Evolutionary conservation across 176 grass and related monocot genomes (phyloP).

Genomic region (Aegilops tauschii): DNA sequence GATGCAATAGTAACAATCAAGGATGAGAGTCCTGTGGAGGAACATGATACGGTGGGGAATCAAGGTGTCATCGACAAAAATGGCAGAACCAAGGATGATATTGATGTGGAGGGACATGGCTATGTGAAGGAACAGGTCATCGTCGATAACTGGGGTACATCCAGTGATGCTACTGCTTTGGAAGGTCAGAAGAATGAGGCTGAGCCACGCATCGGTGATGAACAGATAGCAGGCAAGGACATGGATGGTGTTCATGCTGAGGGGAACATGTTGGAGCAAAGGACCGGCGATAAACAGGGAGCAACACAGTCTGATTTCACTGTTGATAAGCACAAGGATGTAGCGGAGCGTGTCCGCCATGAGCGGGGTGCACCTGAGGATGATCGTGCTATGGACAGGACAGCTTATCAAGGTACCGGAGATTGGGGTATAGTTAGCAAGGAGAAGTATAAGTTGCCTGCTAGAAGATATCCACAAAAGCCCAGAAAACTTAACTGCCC

Average conservation of each 20-base stretch:
- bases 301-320: neutral
- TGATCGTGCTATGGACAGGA: neutral
- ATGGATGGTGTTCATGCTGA: neutral
- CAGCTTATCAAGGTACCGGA: neutral
- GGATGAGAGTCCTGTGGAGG: neutral
- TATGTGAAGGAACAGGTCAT: slow-evolving; percentile 4
- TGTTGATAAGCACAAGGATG: neutral
- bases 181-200: neutral
- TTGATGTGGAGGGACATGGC: neutral
- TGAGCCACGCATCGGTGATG: neutral
- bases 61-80: neutral
- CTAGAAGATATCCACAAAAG: slow-evolving; percentile 45
- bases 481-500: slow-evolving; percentile 45
- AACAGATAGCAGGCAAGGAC: neutral
- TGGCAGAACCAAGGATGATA: neutral
- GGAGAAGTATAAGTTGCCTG: slow-evolving; percentile 26
- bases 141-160: neutral
- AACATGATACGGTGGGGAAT: neutral
- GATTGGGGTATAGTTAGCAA: neutral
- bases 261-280: neutral
- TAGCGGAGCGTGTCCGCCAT: neutral
- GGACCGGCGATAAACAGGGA: neutral
- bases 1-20: slow-evolving; percentile 10
- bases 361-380: slow-evolving; percentile 1
- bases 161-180: neutral